Conservation (phyloP, 768 basidiomycete genomes). For the Termitomyces bulborhizus region DNA sequence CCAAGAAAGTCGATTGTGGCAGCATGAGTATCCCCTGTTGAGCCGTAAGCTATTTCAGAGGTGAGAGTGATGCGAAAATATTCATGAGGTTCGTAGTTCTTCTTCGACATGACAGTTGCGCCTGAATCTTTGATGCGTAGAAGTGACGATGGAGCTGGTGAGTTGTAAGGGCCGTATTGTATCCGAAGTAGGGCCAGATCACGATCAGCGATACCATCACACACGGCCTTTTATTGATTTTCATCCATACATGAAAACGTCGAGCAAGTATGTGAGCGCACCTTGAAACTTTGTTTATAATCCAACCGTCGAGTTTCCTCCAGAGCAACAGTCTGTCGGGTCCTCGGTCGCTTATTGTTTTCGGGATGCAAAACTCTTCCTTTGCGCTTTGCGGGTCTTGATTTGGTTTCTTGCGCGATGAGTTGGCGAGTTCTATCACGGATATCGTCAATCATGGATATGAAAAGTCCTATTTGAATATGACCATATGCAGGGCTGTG, state of each 20-base stretch:
- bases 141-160: conserved; percentile 11
- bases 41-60: conserved; percentile 9
- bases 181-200: conserved; percentile 1
- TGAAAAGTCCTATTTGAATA: conserved; percentile 1
- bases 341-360: background rate
- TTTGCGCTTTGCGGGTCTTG: background rate
- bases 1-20: conserved; percentile 8
- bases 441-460: background rate
- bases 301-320: background rate
- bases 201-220: background rate
- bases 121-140: background rate
- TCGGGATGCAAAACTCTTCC: background rate
- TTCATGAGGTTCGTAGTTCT: background rate
- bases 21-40: conserved; percentile 13
- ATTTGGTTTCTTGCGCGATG: background rate
- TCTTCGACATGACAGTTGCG: background rate
- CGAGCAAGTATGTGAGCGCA: background rate
- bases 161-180: conserved; percentile 5
- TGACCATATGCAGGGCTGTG: background rate
- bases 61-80: conserved; percentile 12
- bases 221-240: background rate
- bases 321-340: background rate
- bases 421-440: background rate
- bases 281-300: background rate
- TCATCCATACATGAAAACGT: background rate